Evolutionary conservation across 106 monocot genomes (phyloP).

Genomic region (Chionographis japonica): DNA sequence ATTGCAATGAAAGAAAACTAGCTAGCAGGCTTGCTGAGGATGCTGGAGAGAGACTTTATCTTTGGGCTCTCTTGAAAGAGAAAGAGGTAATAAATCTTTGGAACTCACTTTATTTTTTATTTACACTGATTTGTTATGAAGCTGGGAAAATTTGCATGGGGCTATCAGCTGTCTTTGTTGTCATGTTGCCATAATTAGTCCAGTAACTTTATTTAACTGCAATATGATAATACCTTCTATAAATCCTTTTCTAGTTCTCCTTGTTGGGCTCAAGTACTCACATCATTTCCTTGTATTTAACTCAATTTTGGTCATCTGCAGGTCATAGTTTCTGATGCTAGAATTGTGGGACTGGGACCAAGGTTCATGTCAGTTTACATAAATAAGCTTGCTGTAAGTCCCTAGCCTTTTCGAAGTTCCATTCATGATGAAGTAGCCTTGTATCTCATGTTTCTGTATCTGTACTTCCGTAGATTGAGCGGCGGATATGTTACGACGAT

Average conservation of each 20-base stretch:
- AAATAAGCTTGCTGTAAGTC: constrained; percentile 44
- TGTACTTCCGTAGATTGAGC: constrained; percentile 31
- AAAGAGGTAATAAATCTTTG: constrained; percentile 53
- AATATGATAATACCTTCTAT: too few species aligned
- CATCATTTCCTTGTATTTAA: not conserved
- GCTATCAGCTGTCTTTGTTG: not conserved
- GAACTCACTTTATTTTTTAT: not conserved
- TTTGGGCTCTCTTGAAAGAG: constrained; percentile 80
- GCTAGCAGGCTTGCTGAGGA: constrained; percentile 80
- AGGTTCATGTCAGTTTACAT: constrained; percentile 74
- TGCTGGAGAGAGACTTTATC: constrained; percentile 61
- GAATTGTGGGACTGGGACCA: constrained; percentile 59
- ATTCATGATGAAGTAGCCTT: not conserved
- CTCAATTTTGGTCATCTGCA: constrained; percentile 10
- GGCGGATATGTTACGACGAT: constrained; percentile 59
- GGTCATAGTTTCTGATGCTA: constrained; percentile 52
- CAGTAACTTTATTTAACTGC: too few species aligned
- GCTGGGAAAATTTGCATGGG: not conserved
- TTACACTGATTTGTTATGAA: not conserved
- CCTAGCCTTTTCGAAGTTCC: not conserved
- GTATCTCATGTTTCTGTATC: constrained; percentile 3
- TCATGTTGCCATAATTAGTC: not conserved
- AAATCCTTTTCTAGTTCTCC: too few species aligned
- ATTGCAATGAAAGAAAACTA: constrained; percentile 81
- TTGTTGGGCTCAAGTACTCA: not conserved